Evolutionary conservation across 2,329 filamentous ascomycete genomes (phyloP).

Genomic region (Trichoderma sp.): DNA sequence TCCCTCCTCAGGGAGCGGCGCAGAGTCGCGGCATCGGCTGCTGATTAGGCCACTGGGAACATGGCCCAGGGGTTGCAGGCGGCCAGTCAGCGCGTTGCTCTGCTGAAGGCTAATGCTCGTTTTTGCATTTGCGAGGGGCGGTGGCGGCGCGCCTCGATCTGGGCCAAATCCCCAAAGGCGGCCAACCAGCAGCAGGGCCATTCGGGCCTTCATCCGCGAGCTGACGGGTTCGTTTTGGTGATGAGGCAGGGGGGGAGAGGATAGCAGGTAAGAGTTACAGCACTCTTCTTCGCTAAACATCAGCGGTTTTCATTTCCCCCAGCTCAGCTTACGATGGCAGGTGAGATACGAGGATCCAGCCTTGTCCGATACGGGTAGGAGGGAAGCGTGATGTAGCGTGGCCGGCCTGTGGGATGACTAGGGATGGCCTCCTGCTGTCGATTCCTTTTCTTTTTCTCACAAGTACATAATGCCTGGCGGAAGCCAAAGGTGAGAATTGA

Average conservation of each 20-base stretch:
- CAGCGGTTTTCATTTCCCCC: not conserved
- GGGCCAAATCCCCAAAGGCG: not conserved
- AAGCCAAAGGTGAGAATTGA: not conserved
- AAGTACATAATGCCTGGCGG: not conserved
- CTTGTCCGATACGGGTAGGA: constrained; percentile 6
- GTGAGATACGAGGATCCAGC: constrained; percentile 2
- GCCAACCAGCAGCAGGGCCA: constrained; percentile 18
- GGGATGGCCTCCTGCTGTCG: not conserved
- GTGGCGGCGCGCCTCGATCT: constrained; percentile 24
- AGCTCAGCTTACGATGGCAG: not conserved
- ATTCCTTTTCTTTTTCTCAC: not conserved
- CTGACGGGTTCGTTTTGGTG: constrained; percentile 9
- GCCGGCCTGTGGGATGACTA: not conserved
- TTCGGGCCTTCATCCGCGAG: constrained; percentile 25
- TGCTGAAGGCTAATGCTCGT: not conserved
- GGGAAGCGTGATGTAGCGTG: constrained; percentile 1
- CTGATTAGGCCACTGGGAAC: not conserved
- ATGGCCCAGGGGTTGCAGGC: not conserved
- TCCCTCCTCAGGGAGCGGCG: constrained; percentile 12
- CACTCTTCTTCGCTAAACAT: not conserved
- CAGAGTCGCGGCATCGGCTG: constrained; percentile 12
- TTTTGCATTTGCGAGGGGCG: constrained; percentile 2
- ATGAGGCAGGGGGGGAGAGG: not conserved
- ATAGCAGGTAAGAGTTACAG: not conserved
- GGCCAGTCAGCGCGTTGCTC: not conserved